Evolutionary conservation across 257 asterid species (phyloP).

Genomic region (Plantago ovata): DNA sequence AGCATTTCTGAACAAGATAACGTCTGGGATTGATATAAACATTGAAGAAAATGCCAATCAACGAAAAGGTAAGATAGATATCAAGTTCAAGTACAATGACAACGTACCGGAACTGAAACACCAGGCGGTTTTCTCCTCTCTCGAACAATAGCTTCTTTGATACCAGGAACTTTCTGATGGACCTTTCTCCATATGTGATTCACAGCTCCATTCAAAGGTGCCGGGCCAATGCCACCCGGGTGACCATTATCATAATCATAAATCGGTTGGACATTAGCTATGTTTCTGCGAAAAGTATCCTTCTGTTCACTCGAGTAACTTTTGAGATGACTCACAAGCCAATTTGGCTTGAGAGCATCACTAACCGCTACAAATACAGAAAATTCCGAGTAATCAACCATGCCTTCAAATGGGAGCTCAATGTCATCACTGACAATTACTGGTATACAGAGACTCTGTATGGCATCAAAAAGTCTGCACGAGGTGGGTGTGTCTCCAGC

Average conservation of each 20-base stretch:
- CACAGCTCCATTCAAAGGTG: constrained; percentile 63
- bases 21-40: too few species aligned
- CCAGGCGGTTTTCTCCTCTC: constrained; percentile 85
- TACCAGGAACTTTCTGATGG: constrained; percentile 62
- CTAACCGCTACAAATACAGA: constrained; percentile 68
- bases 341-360: constrained; percentile 71
- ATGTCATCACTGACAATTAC: constrained; percentile 80
- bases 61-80: not conserved
- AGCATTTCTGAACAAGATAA: too few species aligned
- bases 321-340: constrained; percentile 70
- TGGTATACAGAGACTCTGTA: constrained; percentile 93
- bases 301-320: constrained; percentile 57
- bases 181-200: constrained; percentile 85
- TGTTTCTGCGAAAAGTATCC: constrained; percentile 43
- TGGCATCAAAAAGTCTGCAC: constrained; percentile 86
- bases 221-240: constrained; percentile 71
- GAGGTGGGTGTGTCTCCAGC: constrained; percentile 98
- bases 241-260: constrained; percentile 64
- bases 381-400: constrained; percentile 69
- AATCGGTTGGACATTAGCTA: constrained; percentile 58
- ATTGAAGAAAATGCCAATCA: not conserved
- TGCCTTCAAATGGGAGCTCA: constrained; percentile 96
- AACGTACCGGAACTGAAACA: constrained; percentile 66
- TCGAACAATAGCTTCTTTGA: constrained; percentile 69
- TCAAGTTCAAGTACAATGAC: constrained; percentile 65